Evolutionary conservation across 148 eudicot species (phyloP), one percentile per base, ranked within the genome.

Genomic region (Cornus florida): DNA sequence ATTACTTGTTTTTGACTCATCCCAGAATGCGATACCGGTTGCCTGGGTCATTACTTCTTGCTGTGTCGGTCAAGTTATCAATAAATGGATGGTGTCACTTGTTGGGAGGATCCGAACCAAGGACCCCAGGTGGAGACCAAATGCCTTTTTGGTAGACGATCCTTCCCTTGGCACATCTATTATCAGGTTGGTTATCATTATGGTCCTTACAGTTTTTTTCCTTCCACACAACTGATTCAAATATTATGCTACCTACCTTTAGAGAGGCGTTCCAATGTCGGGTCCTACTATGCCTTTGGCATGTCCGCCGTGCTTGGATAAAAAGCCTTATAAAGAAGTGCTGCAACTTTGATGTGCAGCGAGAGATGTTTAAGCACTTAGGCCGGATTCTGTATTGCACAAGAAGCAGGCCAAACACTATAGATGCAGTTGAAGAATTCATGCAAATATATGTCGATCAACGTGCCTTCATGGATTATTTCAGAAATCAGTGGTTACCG

Each of bases 301-400:
- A 76, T 76, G 73, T 83, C 59, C 86, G 86, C 56, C 82, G 86
- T 38, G 60, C 77, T 64, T 83, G 86, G 86, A 50, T 76, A 50
- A 83, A 80, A 69, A 19, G 74, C 60, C 80, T 83, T 14, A 24
- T 76, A 16, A 83, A 83, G 67, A 71, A 67, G 38, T 83, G 86
- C 46, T 53, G 68, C 83, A 83, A 78, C 76, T 79, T 79, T 57
- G 86, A 79, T 1, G 77, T 80, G 73, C 86, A 83, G 72, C 74
- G 80, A 22, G 86, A 83, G 77, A 83, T 83, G 80, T 80, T 83
- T 67, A 83, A 83, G 83, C 86, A 76, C 53, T 19, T 83, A 33
- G 86, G 83, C 62, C 38, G 77, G 71, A 76, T 80, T 23, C 72
- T 83, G 71, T 80, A 83, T 24, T 76, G 86, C 83, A 71, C 83